Evolutionary conservation across 139 green algal genomes (phyloP).

Genomic region (Chlamydomonas incerta): DNA sequence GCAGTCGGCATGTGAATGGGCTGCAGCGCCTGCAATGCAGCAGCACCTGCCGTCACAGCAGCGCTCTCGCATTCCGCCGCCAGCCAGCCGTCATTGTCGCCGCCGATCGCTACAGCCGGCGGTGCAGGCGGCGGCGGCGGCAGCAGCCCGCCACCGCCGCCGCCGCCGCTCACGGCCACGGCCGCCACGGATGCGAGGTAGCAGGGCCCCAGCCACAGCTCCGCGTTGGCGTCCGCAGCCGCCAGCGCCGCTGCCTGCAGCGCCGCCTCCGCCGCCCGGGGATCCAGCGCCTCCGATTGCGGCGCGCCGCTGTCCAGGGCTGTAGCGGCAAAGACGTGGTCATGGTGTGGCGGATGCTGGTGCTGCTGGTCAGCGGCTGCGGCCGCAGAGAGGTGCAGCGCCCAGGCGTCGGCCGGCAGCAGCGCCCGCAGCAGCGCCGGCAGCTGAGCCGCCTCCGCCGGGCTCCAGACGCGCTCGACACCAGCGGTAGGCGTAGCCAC

Average conservation of each 20-base stretch:
- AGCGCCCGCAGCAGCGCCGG: neutral
- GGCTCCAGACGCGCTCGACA: too few relatives aligned
- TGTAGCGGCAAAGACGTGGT: too few relatives aligned
- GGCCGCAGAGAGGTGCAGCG: too few relatives aligned
- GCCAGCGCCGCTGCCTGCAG: slow-evolving; percentile 3
- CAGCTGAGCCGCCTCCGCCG: neutral
- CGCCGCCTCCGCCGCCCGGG: slow-evolving; percentile 10
- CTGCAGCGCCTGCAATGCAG: neutral
- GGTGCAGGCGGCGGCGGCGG: too few relatives aligned
- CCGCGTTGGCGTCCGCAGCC: neutral
- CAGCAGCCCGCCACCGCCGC: neutral
- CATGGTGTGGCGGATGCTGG: too few relatives aligned
- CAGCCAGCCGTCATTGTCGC: too few relatives aligned
- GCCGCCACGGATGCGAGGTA: slow-evolving; percentile 2
- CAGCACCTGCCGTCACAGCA: neutral
- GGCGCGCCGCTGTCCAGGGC: too few relatives aligned
- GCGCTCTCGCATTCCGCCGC: neutral
- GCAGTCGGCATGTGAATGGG: slow-evolving; percentile 15
- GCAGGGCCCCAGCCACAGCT: neutral
- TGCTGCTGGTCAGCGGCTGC: too few relatives aligned
- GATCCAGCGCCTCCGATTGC: neutral
- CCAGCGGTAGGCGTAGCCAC: neutral
- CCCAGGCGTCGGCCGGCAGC: neutral
- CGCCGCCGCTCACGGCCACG: neutral
- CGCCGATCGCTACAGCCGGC: too few relatives aligned